Conservation (phyloP, 2,329 filamentous ascomycete genomes). For the Thielaviopsis punctulata region DNA sequence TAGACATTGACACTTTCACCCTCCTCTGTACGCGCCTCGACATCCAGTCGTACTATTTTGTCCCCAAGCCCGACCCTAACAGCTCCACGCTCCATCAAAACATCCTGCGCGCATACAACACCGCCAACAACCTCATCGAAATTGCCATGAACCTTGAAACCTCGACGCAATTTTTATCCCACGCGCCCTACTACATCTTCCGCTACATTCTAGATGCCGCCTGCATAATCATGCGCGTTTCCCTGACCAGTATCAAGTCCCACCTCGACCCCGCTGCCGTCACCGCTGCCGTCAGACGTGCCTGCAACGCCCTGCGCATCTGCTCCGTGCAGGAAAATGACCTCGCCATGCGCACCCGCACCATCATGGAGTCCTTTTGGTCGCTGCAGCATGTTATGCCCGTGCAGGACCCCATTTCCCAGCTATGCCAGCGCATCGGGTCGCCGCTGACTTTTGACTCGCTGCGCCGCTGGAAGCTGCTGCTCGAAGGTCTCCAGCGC, state of each 20-base stretch:
- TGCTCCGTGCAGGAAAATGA: constrained; percentile 33
- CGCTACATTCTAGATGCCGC: constrained; percentile 28
- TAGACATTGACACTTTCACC: constrained; percentile 21
- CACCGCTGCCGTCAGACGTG: constrained; percentile 18
- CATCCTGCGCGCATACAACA: constrained; percentile 29
- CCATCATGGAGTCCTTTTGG: constrained; percentile 34
- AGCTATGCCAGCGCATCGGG: constrained; percentile 28
- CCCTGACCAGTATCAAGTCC: constrained; percentile 14
- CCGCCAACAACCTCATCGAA: constrained; percentile 28
- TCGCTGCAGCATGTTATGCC: constrained; percentile 23
- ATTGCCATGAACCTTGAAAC: constrained; percentile 26
- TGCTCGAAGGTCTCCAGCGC: constrained; percentile 23
- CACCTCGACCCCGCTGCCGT: constrained; percentile 28
- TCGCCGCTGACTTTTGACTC: constrained; percentile 34
- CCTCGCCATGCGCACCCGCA: constrained; percentile 26
- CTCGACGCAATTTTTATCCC: constrained; percentile 23
- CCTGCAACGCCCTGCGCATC: constrained; percentile 18
- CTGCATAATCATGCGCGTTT: constrained; percentile 23
- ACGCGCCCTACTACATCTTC: constrained; percentile 33
- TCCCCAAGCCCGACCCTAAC: constrained; percentile 24
- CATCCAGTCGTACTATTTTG: constrained; percentile 35
- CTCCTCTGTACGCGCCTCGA: constrained; percentile 33
- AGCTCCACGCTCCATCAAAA: constrained; percentile 26
- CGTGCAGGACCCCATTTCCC: constrained; percentile 23
- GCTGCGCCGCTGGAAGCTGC: constrained; percentile 28